Evolutionary conservation across 1,139 yeast genomes (phyloP), one percentile per base, ranked within the genome.

Genomic region (Geotrichum armillariae): DNA sequence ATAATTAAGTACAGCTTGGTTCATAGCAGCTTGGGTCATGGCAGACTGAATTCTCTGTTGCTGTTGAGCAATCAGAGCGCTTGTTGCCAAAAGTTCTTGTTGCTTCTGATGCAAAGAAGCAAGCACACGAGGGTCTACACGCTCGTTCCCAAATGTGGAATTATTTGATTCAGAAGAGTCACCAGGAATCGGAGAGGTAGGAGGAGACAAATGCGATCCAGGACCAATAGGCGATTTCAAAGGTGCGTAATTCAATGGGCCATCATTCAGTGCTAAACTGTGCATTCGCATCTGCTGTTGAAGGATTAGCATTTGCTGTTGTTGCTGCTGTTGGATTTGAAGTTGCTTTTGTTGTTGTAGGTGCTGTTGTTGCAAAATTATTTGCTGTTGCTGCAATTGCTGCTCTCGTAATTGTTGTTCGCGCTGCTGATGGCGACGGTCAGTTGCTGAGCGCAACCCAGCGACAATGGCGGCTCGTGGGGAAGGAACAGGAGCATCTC

Each of bases 41-140:
- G 68, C 69, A 17, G 57, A 58, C 50, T 65, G 68, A 31, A 66
- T 59, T 21, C 64, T 59, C 54, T 65, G 66, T 53, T 66, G 70
- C 55, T 66, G 69, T 47, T 66, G 69, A 23, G 67, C 62, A 42
- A 66, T 65, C 23, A 58, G 53, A 52, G 64, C 50, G 34, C 69
- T 62, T 4, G 67, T 61, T 5, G 62, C 61, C 32, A 61, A 38
- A 47, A 71, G 67, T 43, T 69, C 72, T 54, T 72, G 74, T 58
- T 70, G 73, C 53, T 68, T 70, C 20, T 66, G 60, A 14, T 64
- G 66, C 37, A 73, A 52, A 25, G 70, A 71, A 0, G 68, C 65
- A 41, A 63, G 25, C 18, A 43, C 37, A 7, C 45, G 40, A 17
- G 52, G 41, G 31, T 43, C 47, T 18, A 34, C 46, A 14, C 50